A percentile compares a stretch with the other conserved stretches of the same genome.
Evolutionary conservation across 495 filamentous ascomycete species (phyloP).

Genomic region (Penicillium paxilli): DNA sequence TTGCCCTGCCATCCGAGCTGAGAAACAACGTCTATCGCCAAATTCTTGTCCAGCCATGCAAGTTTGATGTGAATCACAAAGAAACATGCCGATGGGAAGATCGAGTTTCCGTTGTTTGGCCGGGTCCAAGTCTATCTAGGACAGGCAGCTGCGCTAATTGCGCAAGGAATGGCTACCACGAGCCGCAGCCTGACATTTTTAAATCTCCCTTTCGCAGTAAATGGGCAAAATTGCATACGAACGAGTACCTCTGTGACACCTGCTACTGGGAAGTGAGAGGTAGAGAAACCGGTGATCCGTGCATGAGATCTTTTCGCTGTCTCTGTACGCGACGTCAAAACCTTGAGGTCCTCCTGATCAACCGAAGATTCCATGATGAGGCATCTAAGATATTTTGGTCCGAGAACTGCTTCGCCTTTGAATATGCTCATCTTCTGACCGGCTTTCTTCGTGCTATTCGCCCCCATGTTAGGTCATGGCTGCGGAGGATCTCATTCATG

Average conservation of each 20-base stretch:
- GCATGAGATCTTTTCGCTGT: conserved; percentile 13
- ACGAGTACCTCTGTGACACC: conserved; percentile 23
- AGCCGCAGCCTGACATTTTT: background rate
- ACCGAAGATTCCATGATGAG: conserved; percentile 22
- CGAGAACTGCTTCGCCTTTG: conserved; percentile 31
- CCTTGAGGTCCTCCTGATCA: conserved; percentile 22
- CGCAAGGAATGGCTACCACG: background rate
- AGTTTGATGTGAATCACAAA: conserved; percentile 18
- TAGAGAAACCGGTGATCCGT: background rate
- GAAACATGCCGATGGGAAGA: conserved; percentile 2
- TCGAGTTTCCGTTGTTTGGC: background rate
- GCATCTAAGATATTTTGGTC: conserved; percentile 28
- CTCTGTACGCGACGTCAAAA: conserved; percentile 19
- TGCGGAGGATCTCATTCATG: conserved; percentile 1
- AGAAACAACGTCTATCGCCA: conserved; percentile 21
- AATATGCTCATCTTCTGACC: conserved; percentile 9
- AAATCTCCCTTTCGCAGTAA: conserved; percentile 19
- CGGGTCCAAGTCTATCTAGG: background rate
- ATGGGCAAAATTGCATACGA: conserved; percentile 16
- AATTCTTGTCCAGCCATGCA: conserved; percentile 28
- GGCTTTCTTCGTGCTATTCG: conserved; percentile 18
- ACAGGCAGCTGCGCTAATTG: background rate
- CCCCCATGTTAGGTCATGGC: conserved; percentile 10
- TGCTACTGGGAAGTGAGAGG: conserved; percentile 20
- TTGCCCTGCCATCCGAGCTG: conserved; percentile 24